These are phyloP conservation scores for Cladosporium velox DNA, from an alignment of 2,329 filamentous ascomycete species.

Conservation along the genomic window DNA sequence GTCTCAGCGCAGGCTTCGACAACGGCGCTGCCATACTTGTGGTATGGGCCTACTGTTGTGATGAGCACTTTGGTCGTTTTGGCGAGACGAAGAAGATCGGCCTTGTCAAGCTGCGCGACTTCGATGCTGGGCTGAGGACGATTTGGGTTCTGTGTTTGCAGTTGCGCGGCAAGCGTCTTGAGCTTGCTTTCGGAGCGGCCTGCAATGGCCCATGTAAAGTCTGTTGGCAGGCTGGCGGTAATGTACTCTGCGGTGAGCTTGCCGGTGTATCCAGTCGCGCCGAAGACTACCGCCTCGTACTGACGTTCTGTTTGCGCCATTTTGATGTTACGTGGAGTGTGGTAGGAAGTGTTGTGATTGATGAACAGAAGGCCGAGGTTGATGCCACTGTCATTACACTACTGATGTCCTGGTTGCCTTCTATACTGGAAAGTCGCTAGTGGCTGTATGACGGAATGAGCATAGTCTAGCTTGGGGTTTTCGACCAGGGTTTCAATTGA, in stretches of 20 bases:
- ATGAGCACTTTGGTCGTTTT: slow-evolving; percentile 61
- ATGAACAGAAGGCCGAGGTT: neutral
- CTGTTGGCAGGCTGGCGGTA: slow-evolving; percentile 66
- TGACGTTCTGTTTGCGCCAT: slow-evolving; percentile 40
- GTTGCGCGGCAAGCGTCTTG: slow-evolving; percentile 64
- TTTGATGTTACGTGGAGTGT: neutral
- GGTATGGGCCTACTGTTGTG: slow-evolving; percentile 64
- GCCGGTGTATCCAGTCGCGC: slow-evolving; percentile 81
- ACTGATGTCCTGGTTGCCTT: neutral
- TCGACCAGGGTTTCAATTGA: neutral
- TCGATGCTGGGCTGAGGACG: slow-evolving; percentile 67
- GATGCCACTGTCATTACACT: neutral
- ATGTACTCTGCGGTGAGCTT: slow-evolving; percentile 76
- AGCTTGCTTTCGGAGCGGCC: slow-evolving; percentile 80
- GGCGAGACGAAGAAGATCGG: slow-evolving; percentile 54
- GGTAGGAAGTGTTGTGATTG: neutral
- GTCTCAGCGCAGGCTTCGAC: slow-evolving; percentile 65
- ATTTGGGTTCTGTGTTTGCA: slow-evolving; percentile 68
- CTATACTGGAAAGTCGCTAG: neutral
- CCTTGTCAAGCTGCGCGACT: slow-evolving; percentile 49
- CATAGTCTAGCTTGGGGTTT: neutral
- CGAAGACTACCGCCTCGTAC: slow-evolving; percentile 68
- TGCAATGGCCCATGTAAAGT: slow-evolving; percentile 84
- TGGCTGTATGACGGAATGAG: neutral
- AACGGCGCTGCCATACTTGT: slow-evolving; percentile 64